Evolutionary conservation across 2,329 filamentous ascomycete genomes (phyloP).

Genomic region (Lizonia empirigonia): DNA sequence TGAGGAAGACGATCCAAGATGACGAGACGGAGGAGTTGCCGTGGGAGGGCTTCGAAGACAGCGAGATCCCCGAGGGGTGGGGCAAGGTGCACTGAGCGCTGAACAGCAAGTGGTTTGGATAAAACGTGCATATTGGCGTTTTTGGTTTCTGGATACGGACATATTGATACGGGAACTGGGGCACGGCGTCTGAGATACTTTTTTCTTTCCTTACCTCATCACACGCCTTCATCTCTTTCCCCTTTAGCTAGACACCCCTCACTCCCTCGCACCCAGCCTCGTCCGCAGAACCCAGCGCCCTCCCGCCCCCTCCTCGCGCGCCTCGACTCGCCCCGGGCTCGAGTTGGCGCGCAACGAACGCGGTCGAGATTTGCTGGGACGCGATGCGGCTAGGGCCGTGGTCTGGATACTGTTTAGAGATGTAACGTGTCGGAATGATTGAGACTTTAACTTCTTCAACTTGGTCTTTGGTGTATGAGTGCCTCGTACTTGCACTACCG

Average conservation of each 20-base stretch:
- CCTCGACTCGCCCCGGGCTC: conserved; percentile 12
- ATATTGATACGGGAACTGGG: conserved; percentile 1
- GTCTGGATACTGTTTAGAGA: too few species aligned
- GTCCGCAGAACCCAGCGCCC: background rate
- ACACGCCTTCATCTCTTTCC: background rate
- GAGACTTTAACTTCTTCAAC: too few species aligned
- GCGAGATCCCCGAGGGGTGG: conserved; percentile 15
- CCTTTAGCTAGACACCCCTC: background rate
- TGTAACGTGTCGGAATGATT: too few species aligned
- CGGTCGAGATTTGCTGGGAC: background rate
- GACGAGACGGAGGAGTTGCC: conserved; percentile 46
- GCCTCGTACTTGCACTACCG: too few species aligned
- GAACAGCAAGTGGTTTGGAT: too few species aligned
- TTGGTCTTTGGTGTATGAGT: too few species aligned
- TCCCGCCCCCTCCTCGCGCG: background rate
- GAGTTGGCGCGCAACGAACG: conserved; percentile 4
- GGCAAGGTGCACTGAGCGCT: conserved; percentile 6
- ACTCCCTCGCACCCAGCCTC: background rate
- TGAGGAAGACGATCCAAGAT: conserved; percentile 14
- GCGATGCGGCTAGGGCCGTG: too few species aligned
- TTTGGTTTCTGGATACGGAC: background rate
- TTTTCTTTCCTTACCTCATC: background rate
- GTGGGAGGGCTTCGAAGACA: conserved; percentile 48
- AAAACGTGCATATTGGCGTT: too few species aligned
- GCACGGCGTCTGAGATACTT: background rate